phyloP scores from a whole-genome alignment of 352 stramenopile genomes.

The Phytophthora multivora region DNA sequence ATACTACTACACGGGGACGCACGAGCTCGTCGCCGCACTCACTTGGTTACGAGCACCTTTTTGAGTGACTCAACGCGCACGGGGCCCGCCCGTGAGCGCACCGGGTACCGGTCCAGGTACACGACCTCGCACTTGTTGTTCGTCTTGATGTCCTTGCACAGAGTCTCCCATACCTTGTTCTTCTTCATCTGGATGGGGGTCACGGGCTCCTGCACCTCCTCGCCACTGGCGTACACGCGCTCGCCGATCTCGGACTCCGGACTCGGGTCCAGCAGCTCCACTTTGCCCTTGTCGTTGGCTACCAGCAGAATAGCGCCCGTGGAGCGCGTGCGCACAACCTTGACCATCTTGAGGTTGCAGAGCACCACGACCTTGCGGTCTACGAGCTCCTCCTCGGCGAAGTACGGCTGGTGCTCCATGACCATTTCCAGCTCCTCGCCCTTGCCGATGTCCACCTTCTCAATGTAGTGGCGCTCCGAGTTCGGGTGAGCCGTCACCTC shows the following conservation, averaged over 20 bases:
- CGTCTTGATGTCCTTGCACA: slow-evolving; percentile 78
- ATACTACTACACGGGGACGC: slow-evolving; percentile 17
- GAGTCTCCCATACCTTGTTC: slow-evolving; percentile 82
- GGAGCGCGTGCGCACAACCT: slow-evolving; percentile 66
- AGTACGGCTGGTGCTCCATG: slow-evolving; percentile 76
- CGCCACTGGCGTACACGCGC: slow-evolving; percentile 72
- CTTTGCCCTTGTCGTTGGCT: slow-evolving; percentile 57
- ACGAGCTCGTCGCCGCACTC: slow-evolving; percentile 16
- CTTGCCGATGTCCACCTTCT: slow-evolving; percentile 80
- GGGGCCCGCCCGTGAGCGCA: slow-evolving; percentile 59
- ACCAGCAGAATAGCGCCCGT: slow-evolving; percentile 65
- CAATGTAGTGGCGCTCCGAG: slow-evolving; percentile 75
- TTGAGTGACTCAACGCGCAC: slow-evolving; percentile 68
- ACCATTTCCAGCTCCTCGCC: slow-evolving; percentile 78
- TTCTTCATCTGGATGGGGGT: slow-evolving; percentile 87
- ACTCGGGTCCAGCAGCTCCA: slow-evolving; percentile 69
- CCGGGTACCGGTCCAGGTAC: slow-evolving; percentile 66
- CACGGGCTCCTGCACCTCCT: slow-evolving; percentile 71
- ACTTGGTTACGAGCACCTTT: slow-evolving; percentile 52
- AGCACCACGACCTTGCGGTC: slow-evolving; percentile 73
- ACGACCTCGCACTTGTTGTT: slow-evolving; percentile 78
- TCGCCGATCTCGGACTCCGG: slow-evolving; percentile 71
- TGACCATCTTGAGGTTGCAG: slow-evolving; percentile 81
- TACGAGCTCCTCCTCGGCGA: slow-evolving; percentile 76
- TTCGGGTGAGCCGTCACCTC: slow-evolving; percentile 71